Evolutionary conservation across 192 early-diverging fungal species (phyloP), one percentile per base, ranked within the genome.

Genomic region (Entomortierella chlamydospora): DNA sequence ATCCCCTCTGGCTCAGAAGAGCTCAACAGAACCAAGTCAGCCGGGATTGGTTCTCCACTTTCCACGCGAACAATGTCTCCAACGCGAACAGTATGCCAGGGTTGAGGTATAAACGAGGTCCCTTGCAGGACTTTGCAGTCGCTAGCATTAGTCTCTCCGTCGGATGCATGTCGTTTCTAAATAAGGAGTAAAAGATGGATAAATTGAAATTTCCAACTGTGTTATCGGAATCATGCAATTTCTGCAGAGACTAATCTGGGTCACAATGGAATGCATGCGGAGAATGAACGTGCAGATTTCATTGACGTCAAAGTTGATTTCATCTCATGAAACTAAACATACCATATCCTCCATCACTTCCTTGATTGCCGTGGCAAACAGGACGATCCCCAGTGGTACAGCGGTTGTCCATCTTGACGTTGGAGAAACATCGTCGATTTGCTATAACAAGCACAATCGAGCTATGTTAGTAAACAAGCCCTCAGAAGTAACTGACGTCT

Each of bases 1-100:
- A 98, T 86, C 29, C 94, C 96, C 81, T 99, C 96, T 15, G 96
- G 98, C 78, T 98, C 98, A 20, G 91, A 93, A 43, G 92, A 94
- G 85, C 94, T 95, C 12, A 99, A 64, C 29, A 99, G 70, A 33
- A 98, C 85, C 64, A 99, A 74, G 82, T 99, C 98, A 0, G 96
- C 98, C 0, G 96, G 95, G 67, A 99, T 94, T 43, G 91, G 89
- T 68, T 96, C 92, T 13, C 90, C 90, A 72, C 94, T 92, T 76
- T 96, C 94, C 8, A 99, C 83, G 13, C 96, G 85, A 33, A 97
- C 84, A 81, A 99, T 96, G 73, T 99, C 96, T 10, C 98, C 98
- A 0, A 98, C 98, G 28, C 86, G 85, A 10, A 99, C 64, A 41
- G 93, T 84, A 23, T 85, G 82, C 95, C 97, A 98, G 28, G 89